phyloP scores from a whole-genome alignment of 805 yeast species.

The Barnettozyma botsteinii region DNA sequence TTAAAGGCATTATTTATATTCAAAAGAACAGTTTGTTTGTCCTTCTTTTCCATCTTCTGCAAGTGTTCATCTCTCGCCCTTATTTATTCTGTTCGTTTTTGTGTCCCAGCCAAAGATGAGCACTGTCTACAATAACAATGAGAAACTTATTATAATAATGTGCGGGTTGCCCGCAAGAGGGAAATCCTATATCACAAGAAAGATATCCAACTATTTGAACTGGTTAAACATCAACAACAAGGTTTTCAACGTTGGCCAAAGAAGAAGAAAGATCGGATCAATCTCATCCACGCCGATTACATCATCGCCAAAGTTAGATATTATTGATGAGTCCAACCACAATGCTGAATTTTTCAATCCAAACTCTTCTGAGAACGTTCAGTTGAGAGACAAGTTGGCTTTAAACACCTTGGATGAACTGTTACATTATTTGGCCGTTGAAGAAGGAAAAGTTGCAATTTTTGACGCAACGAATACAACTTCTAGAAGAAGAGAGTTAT shows the following conservation, averaged over 20 bases:
- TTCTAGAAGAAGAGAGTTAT: constrained; percentile 34
- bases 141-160: constrained; percentile 58
- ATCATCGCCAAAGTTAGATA: constrained; percentile 1
- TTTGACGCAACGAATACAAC: constrained; percentile 52
- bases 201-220: constrained; percentile 52
- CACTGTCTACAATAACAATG: no score
- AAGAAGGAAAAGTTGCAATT: constrained; percentile 39
- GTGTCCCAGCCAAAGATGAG: no score
- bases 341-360: constrained; percentile 35
- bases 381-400: constrained; percentile 40
- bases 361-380: constrained; percentile 29
- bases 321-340: constrained; percentile 7
- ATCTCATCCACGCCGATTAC: not conserved
- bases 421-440: constrained; percentile 27
- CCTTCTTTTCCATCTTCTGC: no score
- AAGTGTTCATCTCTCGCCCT: no score
- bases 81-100: no score
- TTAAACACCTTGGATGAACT: constrained; percentile 38
- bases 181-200: constrained; percentile 62
- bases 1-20: no score
- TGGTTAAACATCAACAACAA: constrained; percentile 62
- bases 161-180: constrained; percentile 75
- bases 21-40: no score
- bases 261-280: constrained; percentile 36
- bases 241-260: constrained; percentile 66